phyloP scores from a whole-genome alignment of 805 yeast genomes.

The Saccharomycopsis capsularis region DNA sequence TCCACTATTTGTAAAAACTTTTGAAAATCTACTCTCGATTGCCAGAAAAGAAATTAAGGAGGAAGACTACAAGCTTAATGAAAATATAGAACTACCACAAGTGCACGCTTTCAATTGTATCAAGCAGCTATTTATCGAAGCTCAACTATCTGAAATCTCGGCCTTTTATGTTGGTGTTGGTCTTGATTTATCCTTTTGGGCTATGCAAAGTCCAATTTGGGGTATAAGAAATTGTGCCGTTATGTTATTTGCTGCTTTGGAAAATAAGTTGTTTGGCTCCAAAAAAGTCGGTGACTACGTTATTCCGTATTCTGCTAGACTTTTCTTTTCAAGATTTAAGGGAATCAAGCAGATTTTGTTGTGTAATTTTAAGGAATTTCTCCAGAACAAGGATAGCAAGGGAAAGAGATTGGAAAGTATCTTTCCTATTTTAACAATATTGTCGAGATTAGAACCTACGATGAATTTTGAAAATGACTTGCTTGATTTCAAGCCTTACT shows the following conservation, averaged over 20 bases:
- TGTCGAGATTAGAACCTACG: conserved; percentile 61
- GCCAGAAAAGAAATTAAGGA: conserved; percentile 45
- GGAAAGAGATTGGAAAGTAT: conserved; percentile 45
- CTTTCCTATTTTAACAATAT: conserved; percentile 68
- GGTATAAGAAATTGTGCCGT: conserved; percentile 86
- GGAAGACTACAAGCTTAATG: conserved; percentile 35
- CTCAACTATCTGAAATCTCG: conserved; percentile 50
- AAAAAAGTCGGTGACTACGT: conserved; percentile 33
- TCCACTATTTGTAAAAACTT: conserved; percentile 42
- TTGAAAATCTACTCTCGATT: conserved; percentile 44
- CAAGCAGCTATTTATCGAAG: conserved; percentile 64
- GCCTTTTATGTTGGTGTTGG: conserved; percentile 48
- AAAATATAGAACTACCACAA: conserved; percentile 73
- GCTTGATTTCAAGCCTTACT: conserved; percentile 42
- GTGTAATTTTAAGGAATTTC: conserved; percentile 33
- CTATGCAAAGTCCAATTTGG: conserved; percentile 70
- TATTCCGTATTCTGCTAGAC: conserved; percentile 40
- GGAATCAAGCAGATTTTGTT: conserved; percentile 45
- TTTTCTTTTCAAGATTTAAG: conserved; percentile 63
- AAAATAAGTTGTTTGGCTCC: conserved; percentile 67
- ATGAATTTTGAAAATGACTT: conserved; percentile 44
- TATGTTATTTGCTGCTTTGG: conserved; percentile 84
- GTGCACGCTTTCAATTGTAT: conserved; percentile 91
- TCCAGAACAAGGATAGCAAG: conserved; percentile 23
- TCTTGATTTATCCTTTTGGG: conserved; percentile 50